Evolutionary conservation across 306 rosid species (phyloP).

Genomic region (Acacia crassicarpa): DNA sequence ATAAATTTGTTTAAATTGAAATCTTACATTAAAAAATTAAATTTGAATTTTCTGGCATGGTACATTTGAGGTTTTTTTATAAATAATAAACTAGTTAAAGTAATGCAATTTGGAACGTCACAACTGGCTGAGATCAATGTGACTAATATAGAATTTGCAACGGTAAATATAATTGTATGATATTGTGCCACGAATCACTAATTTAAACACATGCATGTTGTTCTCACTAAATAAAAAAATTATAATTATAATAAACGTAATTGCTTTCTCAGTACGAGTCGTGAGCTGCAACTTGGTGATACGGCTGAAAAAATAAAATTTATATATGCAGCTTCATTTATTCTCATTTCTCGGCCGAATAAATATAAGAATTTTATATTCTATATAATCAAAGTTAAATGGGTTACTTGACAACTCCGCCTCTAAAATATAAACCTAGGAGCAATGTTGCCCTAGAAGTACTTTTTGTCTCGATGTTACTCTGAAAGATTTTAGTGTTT

Average conservation of each 20-base stretch:
- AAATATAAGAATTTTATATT: too few relatives aligned
- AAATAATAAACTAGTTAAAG: background rate
- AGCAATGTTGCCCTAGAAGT: too few relatives aligned
- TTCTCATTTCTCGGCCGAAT: background rate
- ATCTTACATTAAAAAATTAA: too few relatives aligned
- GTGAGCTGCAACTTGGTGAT: background rate
- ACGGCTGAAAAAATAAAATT: background rate
- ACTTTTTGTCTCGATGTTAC: too few relatives aligned
- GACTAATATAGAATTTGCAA: conserved; percentile 24
- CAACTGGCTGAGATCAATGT: conserved; percentile 12
- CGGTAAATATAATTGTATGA: conserved; percentile 37
- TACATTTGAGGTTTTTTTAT: background rate
- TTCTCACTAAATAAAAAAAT: background rate
- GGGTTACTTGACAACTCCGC: too few relatives aligned
- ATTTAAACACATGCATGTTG: background rate
- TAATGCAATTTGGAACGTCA: conserved; percentile 21
- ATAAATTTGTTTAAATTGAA: conserved; percentile 1
- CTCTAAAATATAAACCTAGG: too few relatives aligned
- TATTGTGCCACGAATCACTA: background rate
- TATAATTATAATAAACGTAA: background rate
- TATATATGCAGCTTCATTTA: background rate
- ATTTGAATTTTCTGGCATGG: conserved; percentile 3
- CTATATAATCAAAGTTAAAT: too few relatives aligned
- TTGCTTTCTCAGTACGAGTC: background rate
- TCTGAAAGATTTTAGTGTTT: too few relatives aligned